Conservation (phyloP, 805 yeast species). For the Saturnispora halmiae region DNA sequence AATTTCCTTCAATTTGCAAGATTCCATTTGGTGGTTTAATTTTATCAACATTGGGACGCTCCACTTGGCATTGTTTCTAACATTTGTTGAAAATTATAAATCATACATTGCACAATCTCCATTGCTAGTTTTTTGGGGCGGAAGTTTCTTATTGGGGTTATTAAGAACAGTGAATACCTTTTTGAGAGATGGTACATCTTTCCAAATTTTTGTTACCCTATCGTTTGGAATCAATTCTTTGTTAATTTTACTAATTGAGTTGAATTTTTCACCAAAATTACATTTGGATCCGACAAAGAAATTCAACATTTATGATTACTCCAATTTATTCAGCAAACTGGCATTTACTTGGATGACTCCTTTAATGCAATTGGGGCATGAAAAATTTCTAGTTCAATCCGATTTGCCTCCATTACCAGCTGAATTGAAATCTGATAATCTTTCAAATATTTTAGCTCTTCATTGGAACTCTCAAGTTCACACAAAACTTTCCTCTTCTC, state of each 20-base stretch:
- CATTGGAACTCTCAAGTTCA: slow-evolving; percentile 53
- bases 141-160: slow-evolving; percentile 39
- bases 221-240: slow-evolving; percentile 30
- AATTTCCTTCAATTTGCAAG: slow-evolving; percentile 10
- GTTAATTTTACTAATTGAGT: slow-evolving; percentile 38
- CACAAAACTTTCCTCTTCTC: slow-evolving; percentile 20
- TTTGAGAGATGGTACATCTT: slow-evolving; percentile 30
- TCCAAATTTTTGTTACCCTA: slow-evolving; percentile 24
- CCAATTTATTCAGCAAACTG: slow-evolving; percentile 43
- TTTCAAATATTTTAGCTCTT: slow-evolving; percentile 40
- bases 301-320: slow-evolving; percentile 36
- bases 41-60: slow-evolving; percentile 34
- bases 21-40: slow-evolving; percentile 21
- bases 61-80: slow-evolving; percentile 44
- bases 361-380: slow-evolving; percentile 44
- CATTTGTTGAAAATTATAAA: slow-evolving; percentile 66
- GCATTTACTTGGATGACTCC: slow-evolving; percentile 55
- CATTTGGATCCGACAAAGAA: slow-evolving; percentile 28
- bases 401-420: slow-evolving; percentile 79
- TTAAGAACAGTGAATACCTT: slow-evolving; percentile 35
- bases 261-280: slow-evolving; percentile 30
- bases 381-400: slow-evolving; percentile 34
- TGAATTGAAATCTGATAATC: slow-evolving; percentile 46
- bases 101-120: slow-evolving; percentile 56
- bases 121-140: slow-evolving; percentile 68